phyloP scores from a whole-genome alignment of 1,284 basidiomycete species.

The Heterobasidion occidentale region DNA sequence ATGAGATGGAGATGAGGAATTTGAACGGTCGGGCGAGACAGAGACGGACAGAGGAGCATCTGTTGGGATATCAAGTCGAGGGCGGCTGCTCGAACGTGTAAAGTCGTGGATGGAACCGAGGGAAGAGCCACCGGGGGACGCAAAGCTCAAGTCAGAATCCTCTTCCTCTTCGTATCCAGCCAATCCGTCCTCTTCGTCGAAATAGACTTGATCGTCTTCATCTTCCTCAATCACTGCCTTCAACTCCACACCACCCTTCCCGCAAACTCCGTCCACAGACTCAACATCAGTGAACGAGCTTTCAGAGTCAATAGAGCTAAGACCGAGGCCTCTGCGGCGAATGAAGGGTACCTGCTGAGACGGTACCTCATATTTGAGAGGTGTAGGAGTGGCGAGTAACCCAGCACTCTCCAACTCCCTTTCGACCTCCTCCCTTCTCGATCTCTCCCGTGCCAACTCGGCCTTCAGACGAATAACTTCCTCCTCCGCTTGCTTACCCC shows the following conservation, averaged over 20 bases:
- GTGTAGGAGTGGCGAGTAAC: conserved; percentile 36
- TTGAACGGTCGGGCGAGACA: conserved; percentile 18
- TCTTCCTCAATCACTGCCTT: conserved; percentile 51
- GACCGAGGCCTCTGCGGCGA: conserved; percentile 37
- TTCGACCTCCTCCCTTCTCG: conserved; percentile 31
- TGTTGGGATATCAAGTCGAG: conserved; percentile 14
- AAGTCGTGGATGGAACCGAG: conserved; percentile 48
- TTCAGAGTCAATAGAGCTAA: conserved; percentile 57
- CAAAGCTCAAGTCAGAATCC: conserved; percentile 42
- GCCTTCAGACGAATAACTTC: conserved; percentile 26
- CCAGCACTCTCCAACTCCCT: conserved; percentile 34
- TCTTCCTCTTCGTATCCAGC: conserved; percentile 66
- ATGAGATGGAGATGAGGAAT: conserved; percentile 15
- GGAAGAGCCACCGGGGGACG: conserved; percentile 46
- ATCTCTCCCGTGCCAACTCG: conserved; percentile 29
- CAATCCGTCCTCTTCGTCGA: conserved; percentile 48
- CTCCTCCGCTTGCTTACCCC: conserved; percentile 20
- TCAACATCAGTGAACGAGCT: conserved; percentile 60
- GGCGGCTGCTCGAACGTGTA: conserved; percentile 26
- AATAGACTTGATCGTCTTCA: conserved; percentile 21
- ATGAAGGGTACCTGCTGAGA: conserved; percentile 11
- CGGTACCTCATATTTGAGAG: conserved; percentile 26
- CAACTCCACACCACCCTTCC: conserved; percentile 34
- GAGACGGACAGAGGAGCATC: conserved; percentile 15
- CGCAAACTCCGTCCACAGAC: conserved; percentile 33